A percentile compares a stretch with the other conserved stretches of the same genome.
phyloP scores from a whole-genome alignment of 164 flowering plant species.

The Vitis cinerea region DNA sequence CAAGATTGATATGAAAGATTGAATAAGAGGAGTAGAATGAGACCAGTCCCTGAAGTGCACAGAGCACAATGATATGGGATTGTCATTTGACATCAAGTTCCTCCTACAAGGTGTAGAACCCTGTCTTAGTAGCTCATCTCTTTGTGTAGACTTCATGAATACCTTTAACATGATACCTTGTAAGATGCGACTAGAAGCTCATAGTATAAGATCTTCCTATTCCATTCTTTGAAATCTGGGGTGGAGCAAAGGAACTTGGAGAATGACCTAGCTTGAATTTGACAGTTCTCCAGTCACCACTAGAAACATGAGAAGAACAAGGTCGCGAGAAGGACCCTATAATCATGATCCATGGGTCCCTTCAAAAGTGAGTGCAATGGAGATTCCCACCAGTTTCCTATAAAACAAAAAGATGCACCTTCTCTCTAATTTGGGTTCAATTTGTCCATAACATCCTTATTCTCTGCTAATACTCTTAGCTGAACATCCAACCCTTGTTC shows the following conservation, averaged over 20 bases:
- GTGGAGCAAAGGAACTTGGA: conserved; percentile 21
- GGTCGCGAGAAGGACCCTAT: conserved; percentile 10
- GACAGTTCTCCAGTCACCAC: conserved; percentile 9
- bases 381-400: not conserved
- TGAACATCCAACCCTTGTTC: too few relatives aligned
- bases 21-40: too few relatives aligned
- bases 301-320: conserved; percentile 3
- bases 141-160: not conserved
- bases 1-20: too few relatives aligned
- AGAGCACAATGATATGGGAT: too few relatives aligned
- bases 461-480: too few relatives aligned
- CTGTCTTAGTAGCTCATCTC: too few relatives aligned
- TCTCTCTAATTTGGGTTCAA: too few relatives aligned
- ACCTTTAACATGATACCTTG: conserved; percentile 15
- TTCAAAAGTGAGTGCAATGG: not conserved
- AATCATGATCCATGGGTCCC: conserved; percentile 17
- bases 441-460: too few relatives aligned
- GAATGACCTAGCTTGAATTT: conserved; percentile 7
- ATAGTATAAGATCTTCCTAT: conserved; percentile 13
- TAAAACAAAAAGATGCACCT: too few relatives aligned
- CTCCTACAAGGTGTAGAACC: too few relatives aligned
- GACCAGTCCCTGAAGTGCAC: too few relatives aligned
- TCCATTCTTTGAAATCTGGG: conserved; percentile 23
- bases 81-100: too few relatives aligned
- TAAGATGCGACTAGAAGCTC: conserved; percentile 19